Evolutionary conservation across 495 filamentous ascomycete species (phyloP).

Genomic region (Delitschia confertaspora): DNA sequence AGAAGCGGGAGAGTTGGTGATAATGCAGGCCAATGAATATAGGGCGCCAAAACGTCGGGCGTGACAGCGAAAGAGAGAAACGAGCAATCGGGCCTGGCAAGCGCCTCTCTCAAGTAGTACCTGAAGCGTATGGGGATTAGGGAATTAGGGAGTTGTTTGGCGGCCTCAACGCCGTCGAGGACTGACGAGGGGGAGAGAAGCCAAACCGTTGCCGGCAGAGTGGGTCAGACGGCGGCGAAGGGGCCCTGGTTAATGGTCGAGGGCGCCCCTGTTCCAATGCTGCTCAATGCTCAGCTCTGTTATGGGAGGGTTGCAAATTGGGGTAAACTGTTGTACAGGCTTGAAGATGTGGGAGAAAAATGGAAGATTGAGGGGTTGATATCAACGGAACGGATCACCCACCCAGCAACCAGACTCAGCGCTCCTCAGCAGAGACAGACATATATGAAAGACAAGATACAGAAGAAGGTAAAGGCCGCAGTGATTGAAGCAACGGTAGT

Average conservation of each 20-base stretch:
- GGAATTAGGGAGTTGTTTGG: slow-evolving; percentile 7
- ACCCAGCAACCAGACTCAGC: slow-evolving; percentile 3
- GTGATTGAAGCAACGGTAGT: slow-evolving; percentile 23
- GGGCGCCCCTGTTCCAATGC: slow-evolving; percentile 8
- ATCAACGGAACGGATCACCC: slow-evolving; percentile 22
- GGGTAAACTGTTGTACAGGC: no score
- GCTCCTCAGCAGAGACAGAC: not conserved
- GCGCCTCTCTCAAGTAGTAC: slow-evolving; percentile 28
- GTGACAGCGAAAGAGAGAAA: slow-evolving; percentile 17
- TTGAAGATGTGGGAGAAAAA: not conserved
- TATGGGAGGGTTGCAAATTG: slow-evolving; percentile 12
- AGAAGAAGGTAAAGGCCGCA: slow-evolving; percentile 8
- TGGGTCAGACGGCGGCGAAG: slow-evolving; percentile 27
- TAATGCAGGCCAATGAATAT: slow-evolving; percentile 7
- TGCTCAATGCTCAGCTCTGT: slow-evolving; percentile 1
- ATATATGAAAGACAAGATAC: not conserved
- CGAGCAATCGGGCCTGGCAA: slow-evolving; percentile 19
- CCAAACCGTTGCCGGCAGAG: slow-evolving; percentile 28
- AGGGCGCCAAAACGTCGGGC: slow-evolving; percentile 20
- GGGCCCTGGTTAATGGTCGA: slow-evolving; percentile 5
- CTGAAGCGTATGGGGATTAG: slow-evolving; percentile 7
- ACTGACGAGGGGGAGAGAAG: slow-evolving; percentile 10
- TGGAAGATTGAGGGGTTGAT: slow-evolving; percentile 11
- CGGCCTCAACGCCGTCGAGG: not conserved
- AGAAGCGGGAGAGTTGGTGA: no score